Evolutionary conservation across 2,329 filamentous ascomycete species (phyloP), one percentile per base, ranked within the genome.

Genomic region (Colletotrichum godetiae): DNA sequence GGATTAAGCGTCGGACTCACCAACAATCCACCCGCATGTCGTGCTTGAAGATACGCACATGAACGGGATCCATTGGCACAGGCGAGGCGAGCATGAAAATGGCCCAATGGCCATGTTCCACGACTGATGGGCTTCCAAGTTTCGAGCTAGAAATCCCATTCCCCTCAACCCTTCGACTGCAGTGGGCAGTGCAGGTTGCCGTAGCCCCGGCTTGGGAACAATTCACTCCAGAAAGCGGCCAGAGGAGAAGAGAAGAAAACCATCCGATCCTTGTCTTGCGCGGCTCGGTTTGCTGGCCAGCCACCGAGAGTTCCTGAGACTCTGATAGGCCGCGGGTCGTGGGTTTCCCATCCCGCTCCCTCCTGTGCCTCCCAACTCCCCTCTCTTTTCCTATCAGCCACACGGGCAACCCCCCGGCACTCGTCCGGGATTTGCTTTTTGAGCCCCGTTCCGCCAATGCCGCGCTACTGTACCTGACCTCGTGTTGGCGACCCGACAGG

Each of bases 401-500:
- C 31, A 24, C 27, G n/a, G 27, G 33, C 55, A 29, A 46, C 12
- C 24, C 24, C 13, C 42, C 42, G 60, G 33, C 35, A 73, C 31
- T 35, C 22, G 5, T 35, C 27, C 60, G 56, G 70, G 67, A 59
- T 73, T 70, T 57, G 42, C 57, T 60, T 64, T 59, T 46, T 22
- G 33, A 35, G 46, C 60, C 58, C 70, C 53, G 52, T 63, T 49
- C 69, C 46, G 67, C 67, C 67, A 73, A 70, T 71, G 67, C 67
- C 55, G 55, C 67, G 67, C 71, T 73, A 73, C 71, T 73, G 67
- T 73, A 56, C 56, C 67, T 31, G 37, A 71, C 60, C 71, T 73
- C 71, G 71, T 73, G 71, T 73, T 73, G 71, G 22, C 42, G 22
- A 70, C 35, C 67, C 27, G 66, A 59, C 31, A 22, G 46, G 42